Evolutionary conservation across 1,284 basidiomycete genomes (phyloP).

Genomic region (Xerocomus amazonicus): DNA sequence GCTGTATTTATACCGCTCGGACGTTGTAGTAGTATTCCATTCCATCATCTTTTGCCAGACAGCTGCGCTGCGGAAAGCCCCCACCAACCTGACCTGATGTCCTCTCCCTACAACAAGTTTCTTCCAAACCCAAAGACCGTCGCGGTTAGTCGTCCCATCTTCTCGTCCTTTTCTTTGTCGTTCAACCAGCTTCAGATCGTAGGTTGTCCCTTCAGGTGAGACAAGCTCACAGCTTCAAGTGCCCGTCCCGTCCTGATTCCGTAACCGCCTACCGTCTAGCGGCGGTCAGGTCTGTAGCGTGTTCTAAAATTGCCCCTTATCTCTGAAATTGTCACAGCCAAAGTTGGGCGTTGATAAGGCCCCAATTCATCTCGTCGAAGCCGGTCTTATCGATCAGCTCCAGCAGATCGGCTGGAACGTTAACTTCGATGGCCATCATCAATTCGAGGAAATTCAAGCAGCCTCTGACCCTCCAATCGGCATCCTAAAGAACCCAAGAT

Average conservation of each 20-base stretch:
- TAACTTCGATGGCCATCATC: constrained; percentile 83
- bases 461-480: constrained; percentile 78
- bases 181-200: constrained; percentile 49
- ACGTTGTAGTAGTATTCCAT: not conserved
- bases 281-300: constrained; percentile 50
- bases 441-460: constrained; percentile 77
- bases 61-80: not conserved
- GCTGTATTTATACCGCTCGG: constrained; percentile 19
- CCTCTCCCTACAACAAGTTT: constrained; percentile 43
- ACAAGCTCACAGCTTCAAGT: not conserved
- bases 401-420: constrained; percentile 85
- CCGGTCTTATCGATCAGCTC: constrained; percentile 79
- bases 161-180: not conserved
- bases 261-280: constrained; percentile 32
- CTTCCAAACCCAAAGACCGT: constrained; percentile 62
- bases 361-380: constrained; percentile 82
- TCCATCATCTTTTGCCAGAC: not conserved
- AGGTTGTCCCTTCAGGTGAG: constrained; percentile 72
- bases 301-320: constrained; percentile 1
- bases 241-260: constrained; percentile 10
- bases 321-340: constrained; percentile 40
- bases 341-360: constrained; percentile 87
- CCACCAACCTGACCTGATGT: constrained; percentile 9
- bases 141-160: constrained; percentile 29
- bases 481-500: constrained; percentile 82